Percentiles rank a stretch among this genome's conserved stretches.
These are phyloP conservation scores for Cystofilobasidium bisporidii DNA, from an alignment of 768 basidiomycete species.

Conservation along the genomic window DNA sequence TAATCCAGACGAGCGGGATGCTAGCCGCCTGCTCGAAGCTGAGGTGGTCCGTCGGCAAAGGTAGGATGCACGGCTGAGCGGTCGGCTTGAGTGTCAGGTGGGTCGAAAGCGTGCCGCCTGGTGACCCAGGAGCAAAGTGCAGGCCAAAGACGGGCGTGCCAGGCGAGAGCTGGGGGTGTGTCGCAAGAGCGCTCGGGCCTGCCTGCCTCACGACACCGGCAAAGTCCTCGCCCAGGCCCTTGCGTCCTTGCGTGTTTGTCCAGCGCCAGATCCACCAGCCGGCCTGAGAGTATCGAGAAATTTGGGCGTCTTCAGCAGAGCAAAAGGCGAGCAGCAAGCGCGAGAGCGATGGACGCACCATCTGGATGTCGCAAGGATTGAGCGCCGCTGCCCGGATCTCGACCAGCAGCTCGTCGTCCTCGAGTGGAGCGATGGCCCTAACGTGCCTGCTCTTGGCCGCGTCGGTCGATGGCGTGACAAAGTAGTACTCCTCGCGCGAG, in stretches of 20 bases:
- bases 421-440: background rate
- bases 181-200: background rate
- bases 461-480: background rate
- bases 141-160: constrained; percentile 17
- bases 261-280: constrained; percentile 9
- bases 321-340: background rate
- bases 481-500: background rate
- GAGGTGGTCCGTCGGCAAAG: constrained; percentile 39
- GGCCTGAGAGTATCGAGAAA: background rate
- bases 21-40: constrained; percentile 54
- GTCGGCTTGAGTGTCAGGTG: constrained; percentile 45
- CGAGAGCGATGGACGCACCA: background rate
- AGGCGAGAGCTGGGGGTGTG: background rate
- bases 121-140: background rate
- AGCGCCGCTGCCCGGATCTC: constrained; percentile 1
- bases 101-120: constrained; percentile 2
- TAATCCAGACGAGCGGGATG: constrained; percentile 51
- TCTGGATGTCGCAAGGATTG: constrained; percentile 16
- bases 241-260: background rate
- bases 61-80: constrained; percentile 11
- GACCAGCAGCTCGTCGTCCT: background rate
- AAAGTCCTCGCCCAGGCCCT: constrained; percentile 7
- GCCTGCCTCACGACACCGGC: background rate
- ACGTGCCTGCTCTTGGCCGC: background rate
- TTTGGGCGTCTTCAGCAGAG: no score